phyloP scores from a whole-genome alignment of 2,329 filamentous ascomycete genomes.

The Fusarium piperis region DNA sequence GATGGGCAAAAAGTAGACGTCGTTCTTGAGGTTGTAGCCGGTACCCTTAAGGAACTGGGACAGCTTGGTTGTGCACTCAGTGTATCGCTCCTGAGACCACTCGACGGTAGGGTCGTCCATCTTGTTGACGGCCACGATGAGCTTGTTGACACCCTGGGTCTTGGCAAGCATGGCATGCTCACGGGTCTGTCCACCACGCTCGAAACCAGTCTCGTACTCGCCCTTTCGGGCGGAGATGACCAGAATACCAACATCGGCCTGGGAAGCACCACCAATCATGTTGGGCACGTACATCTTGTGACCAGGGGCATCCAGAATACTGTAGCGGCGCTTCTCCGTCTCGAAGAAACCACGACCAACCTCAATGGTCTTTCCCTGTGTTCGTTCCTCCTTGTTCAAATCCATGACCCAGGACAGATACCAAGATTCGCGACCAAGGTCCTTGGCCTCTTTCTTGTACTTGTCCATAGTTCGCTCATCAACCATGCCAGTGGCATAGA shows the following conservation, averaged over 20 bases:
- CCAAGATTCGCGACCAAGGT: conserved; percentile 96
- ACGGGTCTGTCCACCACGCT: conserved; percentile 93
- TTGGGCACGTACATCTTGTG: conserved; percentile 98
- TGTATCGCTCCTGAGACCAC: conserved; percentile 93
- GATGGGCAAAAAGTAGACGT: conserved; percentile 95
- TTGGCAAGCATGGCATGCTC: conserved; percentile 98
- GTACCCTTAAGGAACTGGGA: conserved; percentile 88
- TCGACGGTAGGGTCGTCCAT: conserved; percentile 98
- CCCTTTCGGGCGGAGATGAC: conserved; percentile 97
- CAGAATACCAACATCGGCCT: conserved; percentile 92
- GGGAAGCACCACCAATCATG: conserved; percentile 96
- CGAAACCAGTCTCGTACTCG: conserved; percentile 98
- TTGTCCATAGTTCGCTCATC: conserved; percentile 98
- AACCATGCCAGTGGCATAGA: conserved; percentile 98
- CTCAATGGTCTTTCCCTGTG: conserved; percentile 98
- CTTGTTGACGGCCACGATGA: conserved; percentile 96
- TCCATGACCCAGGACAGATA: conserved; percentile 99
- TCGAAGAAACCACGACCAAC: conserved; percentile 97
- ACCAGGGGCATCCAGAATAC: conserved; percentile 94
- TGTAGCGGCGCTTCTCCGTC: conserved; percentile 95
- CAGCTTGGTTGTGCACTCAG: conserved; percentile 92
- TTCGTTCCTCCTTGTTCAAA: conserved; percentile 93
- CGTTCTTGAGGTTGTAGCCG: conserved; percentile 93
- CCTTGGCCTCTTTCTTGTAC: conserved; percentile 96
- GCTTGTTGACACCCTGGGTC: conserved; percentile 97